Evolutionary conservation across 495 filamentous ascomycete species (phyloP).

Genomic region (Extremus antarcticus): DNA sequence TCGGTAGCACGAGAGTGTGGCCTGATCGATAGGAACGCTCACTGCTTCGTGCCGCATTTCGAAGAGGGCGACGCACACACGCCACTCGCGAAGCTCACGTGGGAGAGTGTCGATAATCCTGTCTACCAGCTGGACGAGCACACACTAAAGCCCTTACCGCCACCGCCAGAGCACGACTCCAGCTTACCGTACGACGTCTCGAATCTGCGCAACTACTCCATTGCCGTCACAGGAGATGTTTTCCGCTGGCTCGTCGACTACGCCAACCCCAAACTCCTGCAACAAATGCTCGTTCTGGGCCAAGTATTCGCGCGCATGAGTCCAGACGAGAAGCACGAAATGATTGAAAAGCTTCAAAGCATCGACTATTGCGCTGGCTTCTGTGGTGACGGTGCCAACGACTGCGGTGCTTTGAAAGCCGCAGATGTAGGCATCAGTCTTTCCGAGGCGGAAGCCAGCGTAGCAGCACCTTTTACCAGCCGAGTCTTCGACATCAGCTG

Average conservation of each 20-base stretch:
- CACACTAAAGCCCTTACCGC: constrained; percentile 67
- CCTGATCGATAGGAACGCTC: constrained; percentile 65
- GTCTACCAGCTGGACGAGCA: constrained; percentile 62
- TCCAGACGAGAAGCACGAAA: constrained; percentile 95
- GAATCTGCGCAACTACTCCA: constrained; percentile 67
- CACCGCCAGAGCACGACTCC: constrained; percentile 57
- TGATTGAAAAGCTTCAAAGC: constrained; percentile 93
- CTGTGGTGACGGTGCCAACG: constrained; percentile 96
- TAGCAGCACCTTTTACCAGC: constrained; percentile 94
- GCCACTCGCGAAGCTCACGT: constrained; percentile 58
- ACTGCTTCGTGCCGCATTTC: constrained; percentile 89
- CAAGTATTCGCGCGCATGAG: constrained; percentile 98
- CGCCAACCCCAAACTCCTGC: constrained; percentile 61
- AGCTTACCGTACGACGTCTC: constrained; percentile 76
- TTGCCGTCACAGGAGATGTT: constrained; percentile 85
- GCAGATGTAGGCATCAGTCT: constrained; percentile 98
- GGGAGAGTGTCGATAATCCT: constrained; percentile 87
- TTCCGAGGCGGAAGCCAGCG: constrained; percentile 94
- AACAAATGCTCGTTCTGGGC: constrained; percentile 73
- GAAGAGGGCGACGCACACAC: constrained; percentile 56
- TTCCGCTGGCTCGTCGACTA: constrained; percentile 95
- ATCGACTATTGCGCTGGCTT: constrained; percentile 95
- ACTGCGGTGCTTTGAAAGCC: constrained; percentile 94
- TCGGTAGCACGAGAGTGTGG: constrained; percentile 91
- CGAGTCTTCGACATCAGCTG: constrained; percentile 94